These are phyloP conservation scores for Talaromyces stipitatus DNA, from an alignment of 495 filamentous ascomycete species.

Conservation along the genomic window DNA sequence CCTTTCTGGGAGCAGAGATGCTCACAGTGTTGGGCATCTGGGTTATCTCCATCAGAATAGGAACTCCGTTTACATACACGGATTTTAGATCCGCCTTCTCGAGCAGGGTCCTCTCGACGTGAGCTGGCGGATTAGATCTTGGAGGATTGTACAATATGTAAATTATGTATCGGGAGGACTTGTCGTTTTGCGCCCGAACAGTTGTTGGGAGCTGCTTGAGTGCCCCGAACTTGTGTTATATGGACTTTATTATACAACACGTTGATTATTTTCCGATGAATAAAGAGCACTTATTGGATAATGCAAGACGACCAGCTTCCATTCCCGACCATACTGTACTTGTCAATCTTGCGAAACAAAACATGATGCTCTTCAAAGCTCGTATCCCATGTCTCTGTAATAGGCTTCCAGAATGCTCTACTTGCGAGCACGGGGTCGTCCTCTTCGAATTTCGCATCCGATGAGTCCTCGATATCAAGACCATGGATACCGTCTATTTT, in stretches of 20 bases:
- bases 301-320: not conserved
- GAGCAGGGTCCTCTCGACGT: too few species aligned
- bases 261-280: not conserved
- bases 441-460: not conserved
- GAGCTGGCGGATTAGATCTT: too few species aligned
- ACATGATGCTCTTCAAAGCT: not conserved
- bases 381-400: not conserved
- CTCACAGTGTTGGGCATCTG: too few species aligned
- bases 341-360: not conserved
- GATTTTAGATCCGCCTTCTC: too few species aligned
- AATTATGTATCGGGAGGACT: too few species aligned
- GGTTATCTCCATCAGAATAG: too few species aligned
- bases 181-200: too few species aligned
- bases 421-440: slow-evolving; percentile 14
- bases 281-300: not conserved
- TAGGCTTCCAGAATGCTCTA: slow-evolving; percentile 5
- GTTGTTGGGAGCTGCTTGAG: too few species aligned
- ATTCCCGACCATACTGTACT: not conserved
- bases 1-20: too few species aligned
- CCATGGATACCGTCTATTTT: not conserved
- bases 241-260: not conserved
- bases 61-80: too few species aligned
- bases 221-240: too few species aligned
- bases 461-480: not conserved
- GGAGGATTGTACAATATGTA: too few species aligned